phyloP scores from a whole-genome alignment of 179 eudicot species.

The Beta corolliflora region DNA sequence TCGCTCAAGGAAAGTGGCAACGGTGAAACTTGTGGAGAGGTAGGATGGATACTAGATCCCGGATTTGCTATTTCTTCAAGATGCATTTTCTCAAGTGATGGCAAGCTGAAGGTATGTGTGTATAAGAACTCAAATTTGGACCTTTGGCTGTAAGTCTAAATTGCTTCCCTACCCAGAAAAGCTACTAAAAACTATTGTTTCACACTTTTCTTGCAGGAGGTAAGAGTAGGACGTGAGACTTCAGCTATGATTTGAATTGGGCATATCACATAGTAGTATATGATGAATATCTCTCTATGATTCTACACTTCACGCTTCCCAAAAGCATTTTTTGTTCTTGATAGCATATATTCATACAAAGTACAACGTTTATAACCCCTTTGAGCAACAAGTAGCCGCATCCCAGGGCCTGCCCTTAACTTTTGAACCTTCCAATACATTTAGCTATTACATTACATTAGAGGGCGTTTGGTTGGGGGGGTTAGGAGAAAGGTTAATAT shows the following conservation, averaged over 20 bases:
- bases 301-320: background rate
- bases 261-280: background rate
- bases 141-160: no score
- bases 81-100: conserved; percentile 64
- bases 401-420: background rate
- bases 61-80: conserved; percentile 77
- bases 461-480: no score
- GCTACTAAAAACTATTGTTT: conserved; percentile 10
- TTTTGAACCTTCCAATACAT: background rate
- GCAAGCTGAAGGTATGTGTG: conserved; percentile 57
- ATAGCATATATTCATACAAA: no score
- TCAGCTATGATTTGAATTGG: conserved; percentile 29
- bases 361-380: background rate
- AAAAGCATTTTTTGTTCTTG: background rate
- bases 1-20: conserved; percentile 49
- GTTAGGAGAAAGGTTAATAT: no score
- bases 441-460: no score
- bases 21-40: conserved; percentile 67
- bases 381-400: background rate
- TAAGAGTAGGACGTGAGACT: conserved; percentile 54
- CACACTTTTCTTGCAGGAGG: conserved; percentile 56
- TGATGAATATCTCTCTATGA: background rate
- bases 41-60: conserved; percentile 73
- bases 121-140: background rate
- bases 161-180: background rate